Base-by-base conservation (phyloP, 768 basidiomycete genomes). In the Coprinellus micaceus region DNA sequence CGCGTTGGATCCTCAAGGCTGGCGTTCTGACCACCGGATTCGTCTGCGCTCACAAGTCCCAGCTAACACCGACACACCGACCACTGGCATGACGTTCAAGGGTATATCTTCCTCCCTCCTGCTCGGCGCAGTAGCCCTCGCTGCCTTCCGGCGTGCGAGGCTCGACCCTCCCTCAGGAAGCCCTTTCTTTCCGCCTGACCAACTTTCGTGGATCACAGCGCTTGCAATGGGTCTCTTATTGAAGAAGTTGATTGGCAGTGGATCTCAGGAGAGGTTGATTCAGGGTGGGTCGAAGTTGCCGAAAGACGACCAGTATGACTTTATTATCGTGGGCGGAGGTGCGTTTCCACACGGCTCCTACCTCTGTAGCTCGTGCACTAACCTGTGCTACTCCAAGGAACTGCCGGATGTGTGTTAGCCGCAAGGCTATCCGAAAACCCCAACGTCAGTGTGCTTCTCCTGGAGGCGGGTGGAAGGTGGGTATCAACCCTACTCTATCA, bases 381-480 rank as follows among this genome's bases (percentile, higher is more conserved):
- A n/a, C n/a, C n/a, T n/a, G n/a, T n/a, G n/a, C n/a, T n/a, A n/a
- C n/a, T n/a, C n/a, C n/a, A n/a, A 81, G 84, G 85, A 9, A 85
- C 83, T 10, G 76, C 83, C 1, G 85, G 85, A 11, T 85, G 83
- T 62, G 83, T 80, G 9, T 71, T 86, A 9, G 85, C 84, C 12
- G 71, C 83, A 2, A 75, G 85, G 15, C 66, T 87, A 9, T 78
- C 75, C 5, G 85, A 87, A 66, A 74, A 84, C 56, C 79, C 82
- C 0, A 69, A 68, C 1, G 63, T 84, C 15, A 74, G 76, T 4
- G 82, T 87, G 19, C 71, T 86, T 17, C 64, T 87, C 1, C 66
- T 87, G 1, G 85, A 87, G 62, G 78, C 83, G 22, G 85, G 85
- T 2, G 70, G 70, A 54, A 89, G 86, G 87, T 85, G 43, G 22